Base-by-base conservation (phyloP, 2,329 filamentous ascomycete species). In the Colletotrichum lentis region DNA sequence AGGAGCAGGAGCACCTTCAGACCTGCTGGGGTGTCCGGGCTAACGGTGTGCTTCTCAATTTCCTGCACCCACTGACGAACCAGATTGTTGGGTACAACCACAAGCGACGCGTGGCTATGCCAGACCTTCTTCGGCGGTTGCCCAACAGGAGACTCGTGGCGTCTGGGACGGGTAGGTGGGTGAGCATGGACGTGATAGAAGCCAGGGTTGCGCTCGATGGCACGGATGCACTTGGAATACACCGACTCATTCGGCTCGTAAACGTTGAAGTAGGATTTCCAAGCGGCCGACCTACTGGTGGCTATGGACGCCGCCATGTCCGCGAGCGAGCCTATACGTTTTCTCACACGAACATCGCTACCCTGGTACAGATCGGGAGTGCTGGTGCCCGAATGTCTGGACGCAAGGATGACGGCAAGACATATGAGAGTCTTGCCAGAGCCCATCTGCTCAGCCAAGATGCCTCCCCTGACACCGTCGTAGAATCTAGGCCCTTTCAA, bases 381-480 rank as follows among this genome's bases (percentile, higher is more conserved):
- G 20, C 83, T 79, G 5, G 92, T 86, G 12, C 89, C 85, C 69
- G 94, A 86, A 39, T 89, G 83, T 72, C 86, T 88, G 0, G 93
- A 97, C 3, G 93, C 90, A 31, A 96, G 81, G 46, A 97, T 89
- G 2, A 93, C 80, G 7, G 90, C 84, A 20, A 98, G 80, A 71
- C 91, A 95, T 12, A 97, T 97, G 31, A 97, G 79, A 0, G 95
- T 97, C 80, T 97, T 98, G 0, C 95, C 94, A 0, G 86, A 80
- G 6, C 90, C 91, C 91, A 94, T 94, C 71, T 92, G 90, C 74
- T 96, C 92, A 0, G 91, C 91, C 16, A 94, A 80, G 16, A 95
- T 91, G 3, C 94, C 95, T 41, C 94, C 94, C 66, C 85, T 84
- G 5, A 90, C 86, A 31, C 88, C 85, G 52, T 96, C 93, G 72